These are phyloP conservation scores for Rutstroemia sp. DNA, from an alignment of 2,329 filamentous ascomycete genomes.

Conservation along the genomic window DNA sequence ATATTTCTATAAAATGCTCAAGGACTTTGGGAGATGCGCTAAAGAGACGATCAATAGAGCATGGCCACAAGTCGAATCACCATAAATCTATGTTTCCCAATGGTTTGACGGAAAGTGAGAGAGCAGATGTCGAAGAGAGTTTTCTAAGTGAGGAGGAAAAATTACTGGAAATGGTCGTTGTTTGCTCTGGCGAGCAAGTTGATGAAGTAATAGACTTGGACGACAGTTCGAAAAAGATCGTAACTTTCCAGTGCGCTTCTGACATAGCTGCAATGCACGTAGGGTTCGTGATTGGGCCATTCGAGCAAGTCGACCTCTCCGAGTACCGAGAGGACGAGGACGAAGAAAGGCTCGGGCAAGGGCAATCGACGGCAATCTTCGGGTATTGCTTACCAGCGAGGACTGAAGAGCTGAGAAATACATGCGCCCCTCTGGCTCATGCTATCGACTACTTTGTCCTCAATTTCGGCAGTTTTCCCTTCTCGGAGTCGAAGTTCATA, in stretches of 20 bases:
- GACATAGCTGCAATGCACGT: constrained; percentile 81
- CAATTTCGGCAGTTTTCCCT: constrained; percentile 85
- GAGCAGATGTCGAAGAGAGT: constrained; percentile 13
- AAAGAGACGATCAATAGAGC: constrained; percentile 30
- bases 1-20: constrained; percentile 78
- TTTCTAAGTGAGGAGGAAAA: constrained; percentile 69
- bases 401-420: constrained; percentile 75
- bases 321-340: constrained; percentile 86
- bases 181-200: constrained; percentile 83
- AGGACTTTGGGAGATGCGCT: constrained; percentile 77
- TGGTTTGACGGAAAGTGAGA: constrained; percentile 11
- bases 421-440: constrained; percentile 74
- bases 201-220: constrained; percentile 73
- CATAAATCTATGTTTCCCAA: not conserved
- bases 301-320: constrained; percentile 85
- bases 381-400: constrained; percentile 86
- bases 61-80: constrained; percentile 26
- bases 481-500: constrained; percentile 83
- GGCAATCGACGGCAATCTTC: constrained; percentile 77
- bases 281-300: constrained; percentile 89
- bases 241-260: constrained; percentile 71
- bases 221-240: constrained; percentile 77
- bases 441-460: constrained; percentile 89
- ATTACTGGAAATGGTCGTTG: constrained; percentile 77
- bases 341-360: constrained; percentile 77